Evolutionary conservation across 192 early-diverging fungal genomes (phyloP), one percentile per base, ranked within the genome.

Genomic region (Cetraspora pellucida): DNA sequence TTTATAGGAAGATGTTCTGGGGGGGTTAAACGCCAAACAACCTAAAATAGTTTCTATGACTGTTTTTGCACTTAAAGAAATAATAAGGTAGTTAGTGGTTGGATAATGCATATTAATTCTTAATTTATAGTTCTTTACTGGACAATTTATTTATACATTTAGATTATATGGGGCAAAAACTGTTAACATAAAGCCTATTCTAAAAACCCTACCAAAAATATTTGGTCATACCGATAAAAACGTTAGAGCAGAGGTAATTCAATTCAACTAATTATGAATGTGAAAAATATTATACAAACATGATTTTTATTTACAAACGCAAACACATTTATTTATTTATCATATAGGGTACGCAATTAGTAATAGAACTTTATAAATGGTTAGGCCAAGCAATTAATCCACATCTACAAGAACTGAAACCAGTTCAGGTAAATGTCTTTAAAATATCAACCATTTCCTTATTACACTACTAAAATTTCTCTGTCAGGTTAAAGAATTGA

Each of bases 181-280:
- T 37, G 83, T 95, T 7, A 87, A 87, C 44, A 83, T 93, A n/a
- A 98, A 96, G 77, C 92, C 91, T 3, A 83, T 98, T 37, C 65
- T 97, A 37, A 98, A 98, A 80, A 84, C 87, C 11, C 79, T 99
- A 31, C 85, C 94, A 31, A 94, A 95, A 79, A 84, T 97, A 31
- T 98, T 99, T 85, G 92, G 92, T 47, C 96, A 98, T 78, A 90
- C 90, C 37, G 98, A 99, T 79, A 97, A 95, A 68, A 90, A 85
- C 61, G 97, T 99, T 16, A 88, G 98, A 58, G 86, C 86, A 16
- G 98, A 99, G 86, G 93, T 94, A 82, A 86, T 82, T 65, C 70
- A 69, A 19, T 74, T 69, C 2, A n/a, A 46, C 5, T 27, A 16
- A 16, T 28, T 25, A 11, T 27, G 10, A 50, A 17, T 44, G 4